Base-by-base conservation (phyloP, 2,329 filamentous ascomycete genomes). In the Aspergillus versicolor region DNA sequence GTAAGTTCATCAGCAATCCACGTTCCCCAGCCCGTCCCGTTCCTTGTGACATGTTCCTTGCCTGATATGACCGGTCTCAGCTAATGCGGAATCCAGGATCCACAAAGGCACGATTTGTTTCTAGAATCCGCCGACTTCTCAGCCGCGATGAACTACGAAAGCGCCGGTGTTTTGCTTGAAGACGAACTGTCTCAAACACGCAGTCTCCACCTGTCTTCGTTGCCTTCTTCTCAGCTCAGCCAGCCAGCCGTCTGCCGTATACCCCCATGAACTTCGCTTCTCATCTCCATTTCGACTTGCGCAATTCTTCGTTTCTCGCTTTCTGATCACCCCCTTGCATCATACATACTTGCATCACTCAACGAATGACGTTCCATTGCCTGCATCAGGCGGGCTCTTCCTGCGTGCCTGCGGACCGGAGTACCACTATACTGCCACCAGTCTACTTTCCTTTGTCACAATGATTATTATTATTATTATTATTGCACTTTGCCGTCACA, bases 61-160 rank as follows among this genome's bases (percentile, higher is more conserved):
- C 41, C 13, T 5, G 30, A 59, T 61, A n/a, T 58, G 50, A 65
- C 49, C 47, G 59, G 47, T 61, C 46, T 6, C 47, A 47, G 34
- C 59, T 65, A 62, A 64, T 58, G 21, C 32, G 41, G 7, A 49
- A 42, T 38, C 24, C 27, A 73, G 70, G 69, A 54, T 62, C 61
- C 52, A 63, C 62, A 41, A 58, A 61, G 22, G 61, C 63, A 40
- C 66, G 69, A 47, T 65, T 73, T 43, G 70, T 72, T 47, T 71
- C 68, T 22, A 67, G 65, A 60, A 62, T 73, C 22, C 68, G 71
- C 30, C 65, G 68, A 52, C 57, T 73, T 13, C 68, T 73, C 42
- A 67, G 64, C 51, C 68, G 70, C 37, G 69, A 73, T n/a, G 70
- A 72, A 40, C 46, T 71, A 45, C 65, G 62, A 53, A 40, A 58